Evolutionary conservation across 2,329 filamentous ascomycete species (phyloP).

Genomic region (Aureobasidium sp.): DNA sequence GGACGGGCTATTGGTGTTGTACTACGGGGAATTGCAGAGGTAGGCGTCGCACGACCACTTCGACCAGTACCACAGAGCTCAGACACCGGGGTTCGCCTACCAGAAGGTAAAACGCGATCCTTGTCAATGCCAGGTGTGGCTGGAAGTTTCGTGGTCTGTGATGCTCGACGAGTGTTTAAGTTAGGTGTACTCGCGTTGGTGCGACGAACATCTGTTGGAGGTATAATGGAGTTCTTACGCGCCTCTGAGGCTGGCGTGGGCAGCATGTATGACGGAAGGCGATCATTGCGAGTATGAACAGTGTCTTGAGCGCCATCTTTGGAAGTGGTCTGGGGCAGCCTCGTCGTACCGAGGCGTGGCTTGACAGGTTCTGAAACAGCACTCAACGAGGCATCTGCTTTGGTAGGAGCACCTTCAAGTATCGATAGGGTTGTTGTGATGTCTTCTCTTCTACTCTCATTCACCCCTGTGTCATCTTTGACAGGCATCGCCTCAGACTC

Average conservation of each 20-base stretch:
- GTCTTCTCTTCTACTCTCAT: constrained; percentile 5
- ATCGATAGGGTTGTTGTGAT: constrained; percentile 18
- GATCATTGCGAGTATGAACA: not conserved
- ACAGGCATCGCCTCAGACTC: not conserved
- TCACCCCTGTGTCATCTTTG: not conserved
- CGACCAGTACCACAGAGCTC: not conserved
- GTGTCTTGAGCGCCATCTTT: not conserved
- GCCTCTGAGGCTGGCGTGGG: constrained; percentile 10
- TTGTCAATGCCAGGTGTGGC: not conserved
- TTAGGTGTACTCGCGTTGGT: not conserved
- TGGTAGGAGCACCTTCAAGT: constrained; percentile 18
- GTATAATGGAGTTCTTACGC: not conserved
- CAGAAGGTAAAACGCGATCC: not conserved
- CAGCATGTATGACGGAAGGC: constrained; percentile 8
- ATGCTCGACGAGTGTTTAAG: not conserved
- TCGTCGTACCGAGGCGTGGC: not conserved
- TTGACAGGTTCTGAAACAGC: not conserved
- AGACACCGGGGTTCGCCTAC: not conserved
- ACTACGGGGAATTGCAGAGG: not conserved
- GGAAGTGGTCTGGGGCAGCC: not conserved
- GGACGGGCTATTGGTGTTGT: not conserved
- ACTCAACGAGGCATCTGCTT: not conserved
- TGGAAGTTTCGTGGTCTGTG: not conserved
- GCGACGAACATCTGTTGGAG: not conserved
- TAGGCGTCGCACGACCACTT: not conserved